Evolutionary conservation across 2,329 filamentous ascomycete genomes (phyloP), one percentile per base, ranked within the genome.

Genomic region (Ophiostoma himal-ulmi): DNA sequence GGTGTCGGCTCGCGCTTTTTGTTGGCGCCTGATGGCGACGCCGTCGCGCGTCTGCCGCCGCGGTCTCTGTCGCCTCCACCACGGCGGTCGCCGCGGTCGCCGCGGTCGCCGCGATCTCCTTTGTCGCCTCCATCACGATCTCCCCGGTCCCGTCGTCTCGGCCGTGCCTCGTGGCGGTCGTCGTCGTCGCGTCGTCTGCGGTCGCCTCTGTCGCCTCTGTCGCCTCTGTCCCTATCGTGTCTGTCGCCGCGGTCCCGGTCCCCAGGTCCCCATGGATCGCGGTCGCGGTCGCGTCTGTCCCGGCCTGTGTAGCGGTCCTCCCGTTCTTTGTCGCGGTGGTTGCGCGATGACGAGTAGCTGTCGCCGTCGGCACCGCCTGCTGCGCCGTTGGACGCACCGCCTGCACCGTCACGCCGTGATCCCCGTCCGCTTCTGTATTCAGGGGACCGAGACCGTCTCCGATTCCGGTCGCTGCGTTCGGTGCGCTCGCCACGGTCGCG

Each of bases 1-100:
- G 95, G 96, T 0, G 95, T 99, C 8, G 95, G 93, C 80, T 99
- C 95, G 79, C 92, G 91, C 82, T 94, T 95, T 83, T 96, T 96
- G 11, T 20, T 6, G 37, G 8, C 37, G 37, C 89, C 88, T 37
- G 92, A 91, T 52, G 93, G 92, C 64, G 90, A 91, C 22, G 90
- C 88, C 76, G 91, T 39, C 5, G 20, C 96, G 75, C 91, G 89
- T 76, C 88, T 89, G 57, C 52, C 52, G 57, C 52, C 52, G 74
- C 88, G 86, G 72, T 87, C 85, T 66, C 84, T 82, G 68, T 85
- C 85, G 76, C 84, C 82, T 75, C 87, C 83, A 41, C 84, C 81
- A 57, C 70, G 70, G n/a, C 70, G 66, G 26, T 70, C 76, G 20
- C 86, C 84, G 69, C 80, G 80, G 52, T 82, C 83, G 68, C n/a